Percentiles rank a stretch among this genome's conserved stretches.
phyloP scores from a whole-genome alignment of 257 asterid species.

The Solanum corneliomulleri region DNA sequence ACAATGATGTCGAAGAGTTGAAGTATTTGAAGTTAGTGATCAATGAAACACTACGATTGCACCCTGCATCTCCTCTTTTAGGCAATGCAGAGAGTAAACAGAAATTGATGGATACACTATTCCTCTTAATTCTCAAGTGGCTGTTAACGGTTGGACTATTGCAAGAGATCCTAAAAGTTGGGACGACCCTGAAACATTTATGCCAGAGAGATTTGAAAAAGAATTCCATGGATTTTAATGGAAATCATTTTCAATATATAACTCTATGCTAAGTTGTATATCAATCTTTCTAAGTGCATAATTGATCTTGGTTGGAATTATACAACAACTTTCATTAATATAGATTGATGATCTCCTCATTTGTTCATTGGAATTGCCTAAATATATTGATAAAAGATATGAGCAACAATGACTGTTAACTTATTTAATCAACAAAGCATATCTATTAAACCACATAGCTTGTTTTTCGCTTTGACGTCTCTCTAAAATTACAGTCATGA shows the following conservation, averaged over 20 bases:
- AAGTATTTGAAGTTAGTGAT: not conserved
- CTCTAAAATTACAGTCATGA: no score
- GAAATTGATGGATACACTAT: not conserved
- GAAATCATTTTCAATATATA: not conserved
- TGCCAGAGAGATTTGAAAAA: constrained; percentile 8
- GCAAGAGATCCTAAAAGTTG: constrained; percentile 10
- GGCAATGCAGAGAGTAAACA: not conserved
- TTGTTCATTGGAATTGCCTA: no score
- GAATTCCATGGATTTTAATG: not conserved
- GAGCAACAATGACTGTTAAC: no score
- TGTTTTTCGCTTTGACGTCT: no score
- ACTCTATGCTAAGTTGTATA: no score
- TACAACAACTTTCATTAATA: no score
- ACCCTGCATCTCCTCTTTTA: constrained; percentile 1
- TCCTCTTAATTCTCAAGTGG: not conserved
- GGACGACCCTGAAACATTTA: not conserved
- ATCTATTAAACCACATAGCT: no score
- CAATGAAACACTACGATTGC: constrained; percentile 9
- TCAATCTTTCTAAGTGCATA: no score
- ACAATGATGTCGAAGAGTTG: not conserved
- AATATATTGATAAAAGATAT: no score
- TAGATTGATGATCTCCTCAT: no score
- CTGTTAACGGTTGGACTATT: constrained; percentile 1
- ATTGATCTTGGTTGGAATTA: no score
- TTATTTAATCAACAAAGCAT: no score